Base-by-base conservation (phyloP, 2,329 filamentous ascomycete genomes). In the Diaporthe sp. region DNA sequence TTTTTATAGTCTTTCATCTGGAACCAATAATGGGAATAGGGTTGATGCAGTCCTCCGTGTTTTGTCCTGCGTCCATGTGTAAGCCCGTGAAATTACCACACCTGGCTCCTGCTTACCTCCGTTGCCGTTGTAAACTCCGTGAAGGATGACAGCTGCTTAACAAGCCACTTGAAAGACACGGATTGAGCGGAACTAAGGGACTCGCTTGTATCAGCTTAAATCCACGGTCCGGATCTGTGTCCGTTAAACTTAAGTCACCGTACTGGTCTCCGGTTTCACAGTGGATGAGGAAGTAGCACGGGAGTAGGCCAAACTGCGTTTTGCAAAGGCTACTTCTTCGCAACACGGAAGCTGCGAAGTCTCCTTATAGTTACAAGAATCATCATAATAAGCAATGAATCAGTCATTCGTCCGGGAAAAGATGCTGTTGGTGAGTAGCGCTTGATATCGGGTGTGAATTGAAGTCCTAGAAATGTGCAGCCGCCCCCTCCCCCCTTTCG, bases 61-160 rank as follows among this genome's bases (percentile, higher is more conserved):
- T 28, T 42, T 31, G 34, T 55, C 49, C 49, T 69, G 31, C 34
- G 1, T 69, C 65, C 65, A n/a, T 25, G 22, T 39, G 34, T 15
- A 42, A 22, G 22, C 34, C n/a, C 3, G n/a, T 39, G 17, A 10
- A 10, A 19, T 69, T 55, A 10, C 65, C 65, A 22, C 4, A 42
- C 42, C n/a, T 17, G 49, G 65, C 49, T 69, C 42, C 15, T 39
- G 34, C 65, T 69, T 55, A 69, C 31, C 65, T 69, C 65, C 65
- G 49, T 37, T 17, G 37, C n/a, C 46, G 49, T 39, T 10, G 13
- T 42, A 55, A 68, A 53, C n/a, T 7, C 65, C 65, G 65, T 28
- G 9, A 3, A 42, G 49, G 65, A 39, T 55, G n/a, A 25, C 8
- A 7, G 22, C 22, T 55, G n/a, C 22, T 42, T 28, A 39, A 7